Conservation (phyloP, 2,329 filamentous ascomycete species). For the Rutstroemia sp. region DNA sequence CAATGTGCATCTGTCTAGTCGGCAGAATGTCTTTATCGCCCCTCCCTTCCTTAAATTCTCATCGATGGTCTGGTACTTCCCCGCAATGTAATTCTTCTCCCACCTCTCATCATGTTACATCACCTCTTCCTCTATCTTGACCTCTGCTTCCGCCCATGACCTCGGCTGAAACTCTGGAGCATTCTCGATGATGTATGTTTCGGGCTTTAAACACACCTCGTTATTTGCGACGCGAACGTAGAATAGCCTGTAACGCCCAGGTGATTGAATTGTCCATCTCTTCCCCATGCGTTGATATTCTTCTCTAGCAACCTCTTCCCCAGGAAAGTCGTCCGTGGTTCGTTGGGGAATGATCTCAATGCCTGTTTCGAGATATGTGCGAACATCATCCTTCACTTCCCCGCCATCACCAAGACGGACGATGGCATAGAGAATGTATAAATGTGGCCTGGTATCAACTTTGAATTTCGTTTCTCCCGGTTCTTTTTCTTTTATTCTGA, state of each 20-base stretch:
- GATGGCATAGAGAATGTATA: background rate
- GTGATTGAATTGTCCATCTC: background rate
- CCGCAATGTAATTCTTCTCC: too few species aligned
- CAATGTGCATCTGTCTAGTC: too few species aligned
- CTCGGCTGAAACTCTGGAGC: background rate
- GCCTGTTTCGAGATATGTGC: background rate
- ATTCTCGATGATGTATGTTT: background rate
- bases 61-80: too few species aligned
- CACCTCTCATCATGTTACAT: too few species aligned
- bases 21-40: too few species aligned
- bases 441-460: background rate
- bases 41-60: too few species aligned
- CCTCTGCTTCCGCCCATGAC: background rate
- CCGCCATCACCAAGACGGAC: background rate
- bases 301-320: background rate
- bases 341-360: background rate
- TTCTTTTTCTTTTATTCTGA: background rate
- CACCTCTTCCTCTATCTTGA: too few species aligned
- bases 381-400: background rate
- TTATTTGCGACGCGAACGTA: background rate
- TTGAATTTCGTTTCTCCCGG: background rate
- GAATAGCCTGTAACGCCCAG: background rate
- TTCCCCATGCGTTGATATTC: background rate
- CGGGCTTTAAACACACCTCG: too few species aligned
- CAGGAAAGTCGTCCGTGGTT: background rate